phyloP scores from a whole-genome alignment of 257 asterid genomes.

The Solanum ahanhuiri region DNA sequence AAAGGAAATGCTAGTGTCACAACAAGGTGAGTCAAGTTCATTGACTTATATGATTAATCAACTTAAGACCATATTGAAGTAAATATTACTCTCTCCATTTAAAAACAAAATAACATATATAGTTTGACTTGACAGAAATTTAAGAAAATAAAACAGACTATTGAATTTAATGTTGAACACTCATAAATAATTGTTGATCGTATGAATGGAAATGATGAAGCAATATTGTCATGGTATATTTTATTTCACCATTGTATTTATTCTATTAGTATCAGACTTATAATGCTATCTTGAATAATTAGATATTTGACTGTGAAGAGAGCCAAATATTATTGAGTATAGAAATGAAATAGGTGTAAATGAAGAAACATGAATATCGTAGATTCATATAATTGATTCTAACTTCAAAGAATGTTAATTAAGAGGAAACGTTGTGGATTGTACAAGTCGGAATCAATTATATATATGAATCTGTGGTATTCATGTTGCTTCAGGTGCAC shows the following conservation, averaged over 20 bases:
- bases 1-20: background rate
- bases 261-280: too few species aligned
- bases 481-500: background rate
- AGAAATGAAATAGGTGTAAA: background rate
- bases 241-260: too few species aligned
- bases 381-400: background rate
- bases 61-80: background rate
- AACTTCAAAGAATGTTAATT: background rate
- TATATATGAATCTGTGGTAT: background rate
- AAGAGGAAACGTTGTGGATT: too few species aligned
- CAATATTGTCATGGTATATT: background rate
- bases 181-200: background rate
- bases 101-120: too few species aligned
- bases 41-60: background rate
- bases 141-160: too few species aligned
- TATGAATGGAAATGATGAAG: background rate
- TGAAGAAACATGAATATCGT: background rate
- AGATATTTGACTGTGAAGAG: background rate
- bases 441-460: too few species aligned
- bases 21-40: background rate
- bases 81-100: background rate
- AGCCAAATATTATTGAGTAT: too few species aligned
- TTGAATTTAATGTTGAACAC: background rate
- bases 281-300: background rate
- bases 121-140: background rate